These are phyloP conservation scores for Stephania cephalantha DNA, from an alignment of 164 flowering plant genomes.

Conservation along the genomic window DNA sequence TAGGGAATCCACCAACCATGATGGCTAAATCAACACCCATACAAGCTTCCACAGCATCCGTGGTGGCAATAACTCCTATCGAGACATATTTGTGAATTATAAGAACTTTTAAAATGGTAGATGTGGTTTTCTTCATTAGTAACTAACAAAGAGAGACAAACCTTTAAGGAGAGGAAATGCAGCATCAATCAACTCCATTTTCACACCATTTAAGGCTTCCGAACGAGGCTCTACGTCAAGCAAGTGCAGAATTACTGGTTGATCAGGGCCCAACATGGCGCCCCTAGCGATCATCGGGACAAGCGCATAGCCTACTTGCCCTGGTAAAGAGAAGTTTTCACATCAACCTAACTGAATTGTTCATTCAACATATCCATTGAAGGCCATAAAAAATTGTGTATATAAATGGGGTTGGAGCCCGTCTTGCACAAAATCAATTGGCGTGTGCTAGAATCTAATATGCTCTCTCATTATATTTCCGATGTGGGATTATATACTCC, in stretches of 20 bases:
- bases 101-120: background rate
- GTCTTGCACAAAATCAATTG: too few relatives aligned
- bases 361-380: background rate
- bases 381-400: background rate
- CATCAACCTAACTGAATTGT: background rate
- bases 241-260: constrained; percentile 79
- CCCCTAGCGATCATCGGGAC: constrained; percentile 89
- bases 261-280: constrained; percentile 75
- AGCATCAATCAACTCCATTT: constrained; percentile 80
- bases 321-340: constrained; percentile 33
- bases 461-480: too few relatives aligned
- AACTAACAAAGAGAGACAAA: constrained; percentile 6
- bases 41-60: constrained; percentile 70
- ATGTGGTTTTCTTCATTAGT: background rate
- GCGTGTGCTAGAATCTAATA: too few relatives aligned
- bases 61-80: constrained; percentile 71
- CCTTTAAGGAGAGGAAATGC: constrained; percentile 90
- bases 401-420: too few relatives aligned
- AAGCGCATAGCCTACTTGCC: constrained; percentile 90
- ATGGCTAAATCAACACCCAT: constrained; percentile 60
- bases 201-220: constrained; percentile 65
- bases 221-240: constrained; percentile 67
- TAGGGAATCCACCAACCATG: constrained; percentile 80
- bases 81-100: background rate
- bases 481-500: too few relatives aligned